These are phyloP conservation scores for Penicillium sp. DNA, from an alignment of 2,329 filamentous ascomycete species.

Conservation along the genomic window DNA sequence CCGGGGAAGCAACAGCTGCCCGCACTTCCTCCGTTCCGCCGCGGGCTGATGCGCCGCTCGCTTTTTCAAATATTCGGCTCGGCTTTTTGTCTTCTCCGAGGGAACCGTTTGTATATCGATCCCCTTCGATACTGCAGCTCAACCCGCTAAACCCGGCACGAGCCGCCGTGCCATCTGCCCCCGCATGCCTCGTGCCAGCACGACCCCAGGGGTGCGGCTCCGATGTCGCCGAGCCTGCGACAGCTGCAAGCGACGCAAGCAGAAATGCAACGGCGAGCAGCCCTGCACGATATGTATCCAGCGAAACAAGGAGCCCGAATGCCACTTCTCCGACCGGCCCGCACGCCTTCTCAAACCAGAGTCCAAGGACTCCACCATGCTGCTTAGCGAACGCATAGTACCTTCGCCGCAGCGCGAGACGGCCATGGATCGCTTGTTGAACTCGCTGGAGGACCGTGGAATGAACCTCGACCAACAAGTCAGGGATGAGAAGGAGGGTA, in stretches of 20 bases:
- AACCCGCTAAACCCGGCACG: slow-evolving; percentile 11
- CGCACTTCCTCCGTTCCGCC: slow-evolving; percentile 5
- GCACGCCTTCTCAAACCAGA: slow-evolving; percentile 36
- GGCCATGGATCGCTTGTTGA: slow-evolving; percentile 37
- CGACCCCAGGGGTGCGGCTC: slow-evolving; percentile 33
- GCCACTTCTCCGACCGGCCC: slow-evolving; percentile 42
- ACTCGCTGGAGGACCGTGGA: slow-evolving; percentile 34
- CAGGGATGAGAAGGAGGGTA: slow-evolving; percentile 35
- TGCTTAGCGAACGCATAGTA: slow-evolving; percentile 34
- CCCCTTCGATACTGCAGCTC: not conserved
- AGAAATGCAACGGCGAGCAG: slow-evolving; percentile 55
- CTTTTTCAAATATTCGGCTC: not conserved
- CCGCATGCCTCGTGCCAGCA: slow-evolving; percentile 35
- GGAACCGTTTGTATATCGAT: not conserved
- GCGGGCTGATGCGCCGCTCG: slow-evolving; percentile 1
- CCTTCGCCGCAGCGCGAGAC: slow-evolving; percentile 35
- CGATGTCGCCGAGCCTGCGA: slow-evolving; percentile 46
- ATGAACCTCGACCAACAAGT: slow-evolving; percentile 32
- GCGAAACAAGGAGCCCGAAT: slow-evolving; percentile 45
- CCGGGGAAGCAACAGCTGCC: slow-evolving; percentile 18
- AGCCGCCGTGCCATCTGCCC: slow-evolving; percentile 10
- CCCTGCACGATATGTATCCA: slow-evolving; percentile 55
- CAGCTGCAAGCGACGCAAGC: slow-evolving; percentile 51
- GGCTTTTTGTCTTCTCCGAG: not conserved
- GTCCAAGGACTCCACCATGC: slow-evolving; percentile 33